Conservation (phyloP, 257 asterid genomes). For the Nicotiana otophora region DNA sequence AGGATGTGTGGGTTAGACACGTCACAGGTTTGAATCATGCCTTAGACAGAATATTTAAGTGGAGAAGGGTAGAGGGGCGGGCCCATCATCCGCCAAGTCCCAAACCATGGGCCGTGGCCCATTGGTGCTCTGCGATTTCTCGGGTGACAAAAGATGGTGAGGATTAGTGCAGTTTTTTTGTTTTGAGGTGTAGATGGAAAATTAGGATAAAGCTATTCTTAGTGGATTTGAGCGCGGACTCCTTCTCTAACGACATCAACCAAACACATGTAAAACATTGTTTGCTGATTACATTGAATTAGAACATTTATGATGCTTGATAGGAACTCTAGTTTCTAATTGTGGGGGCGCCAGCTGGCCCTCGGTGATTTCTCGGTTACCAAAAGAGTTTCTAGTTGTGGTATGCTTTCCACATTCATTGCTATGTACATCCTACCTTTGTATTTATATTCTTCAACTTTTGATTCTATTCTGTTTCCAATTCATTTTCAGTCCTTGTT, state of each 20-base stretch:
- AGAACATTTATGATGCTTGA: background rate
- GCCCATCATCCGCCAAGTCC: too few relatives aligned
- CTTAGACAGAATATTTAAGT: too few relatives aligned
- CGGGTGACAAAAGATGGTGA: background rate
- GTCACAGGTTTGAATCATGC: too few relatives aligned
- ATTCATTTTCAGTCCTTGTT: background rate
- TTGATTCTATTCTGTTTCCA: background rate
- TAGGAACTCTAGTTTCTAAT: background rate
- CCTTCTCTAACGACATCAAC: background rate
- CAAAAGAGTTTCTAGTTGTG: background rate
- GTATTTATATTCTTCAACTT: background rate
- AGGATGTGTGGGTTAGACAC: too few relatives aligned
- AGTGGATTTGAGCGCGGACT: background rate
- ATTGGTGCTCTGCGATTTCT: too few relatives aligned
- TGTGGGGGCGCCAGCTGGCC: background rate
- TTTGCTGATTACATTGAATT: background rate
- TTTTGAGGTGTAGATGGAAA: background rate
- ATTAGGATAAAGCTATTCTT: background rate
- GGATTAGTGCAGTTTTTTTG: background rate
- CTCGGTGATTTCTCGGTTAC: too few relatives aligned
- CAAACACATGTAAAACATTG: background rate
- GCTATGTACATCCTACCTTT: background rate
- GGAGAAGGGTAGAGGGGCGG: too few relatives aligned
- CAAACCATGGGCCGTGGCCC: too few relatives aligned
- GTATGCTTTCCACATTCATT: background rate